Percentiles rank a stretch among this genome's conserved stretches.
Evolutionary conservation across 768 basidiomycete genomes (phyloP).

Genomic region (Kwoniella dendrophila): DNA sequence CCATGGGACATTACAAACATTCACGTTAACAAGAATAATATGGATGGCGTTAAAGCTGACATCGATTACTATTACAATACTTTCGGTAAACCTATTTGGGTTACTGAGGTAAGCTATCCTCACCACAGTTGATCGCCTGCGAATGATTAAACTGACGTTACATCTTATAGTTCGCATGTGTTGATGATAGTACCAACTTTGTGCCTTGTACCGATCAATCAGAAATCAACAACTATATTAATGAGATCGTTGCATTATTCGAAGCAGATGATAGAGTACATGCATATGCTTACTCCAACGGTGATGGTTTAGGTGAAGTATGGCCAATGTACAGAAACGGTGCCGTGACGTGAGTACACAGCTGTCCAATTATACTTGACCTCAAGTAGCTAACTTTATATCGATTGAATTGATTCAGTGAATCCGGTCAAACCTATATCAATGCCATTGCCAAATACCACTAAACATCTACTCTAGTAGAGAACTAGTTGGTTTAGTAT

Average conservation of each 20-base stretch:
- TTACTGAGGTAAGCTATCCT: too few species aligned
- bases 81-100: conserved; percentile 52
- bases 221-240: conserved; percentile 55
- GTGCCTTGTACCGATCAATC: conserved; percentile 54
- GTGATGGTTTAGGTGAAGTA: conserved; percentile 50
- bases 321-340: conserved; percentile 51
- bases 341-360: conserved; percentile 43
- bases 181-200: conserved; percentile 50
- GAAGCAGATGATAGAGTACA: conserved; percentile 50
- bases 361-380: background rate
- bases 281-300: conserved; percentile 55
- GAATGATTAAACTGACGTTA: too few species aligned
- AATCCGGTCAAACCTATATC: conserved; percentile 50
- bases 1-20: conserved; percentile 50
- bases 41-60: conserved; percentile 50
- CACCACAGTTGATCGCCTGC: too few species aligned
- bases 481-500: background rate
- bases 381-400: background rate
- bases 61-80: conserved; percentile 53
- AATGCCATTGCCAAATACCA: conserved; percentile 50
- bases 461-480: too few species aligned
- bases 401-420: conserved; percentile 23
- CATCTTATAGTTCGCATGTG: conserved; percentile 52
- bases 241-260: conserved; percentile 53
- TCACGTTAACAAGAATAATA: conserved; percentile 55